These are phyloP conservation scores for Arctostaphylos glauca DNA, from an alignment of 148 eudicot genomes.

Conservation along the genomic window DNA sequence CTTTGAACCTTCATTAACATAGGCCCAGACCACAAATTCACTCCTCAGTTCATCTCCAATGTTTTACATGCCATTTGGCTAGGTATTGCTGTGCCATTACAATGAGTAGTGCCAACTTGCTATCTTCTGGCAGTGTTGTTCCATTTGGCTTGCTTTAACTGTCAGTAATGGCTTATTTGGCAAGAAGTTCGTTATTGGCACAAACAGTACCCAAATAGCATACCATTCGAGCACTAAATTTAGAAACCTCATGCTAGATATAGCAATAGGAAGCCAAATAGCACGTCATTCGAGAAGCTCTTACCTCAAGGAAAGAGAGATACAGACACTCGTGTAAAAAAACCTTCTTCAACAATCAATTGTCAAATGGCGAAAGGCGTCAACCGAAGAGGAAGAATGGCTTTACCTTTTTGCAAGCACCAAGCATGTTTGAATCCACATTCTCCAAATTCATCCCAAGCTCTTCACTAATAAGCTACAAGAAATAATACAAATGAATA, in stretches of 20 bases:
- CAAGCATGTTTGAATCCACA: constrained; percentile 68
- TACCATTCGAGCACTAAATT: not conserved
- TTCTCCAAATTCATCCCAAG: constrained; percentile 90
- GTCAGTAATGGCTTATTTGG: too few relatives aligned
- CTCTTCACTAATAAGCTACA: constrained; percentile 81
- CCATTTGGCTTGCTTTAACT: not conserved
- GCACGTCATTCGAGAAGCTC: not conserved
- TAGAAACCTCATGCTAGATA: not conserved
- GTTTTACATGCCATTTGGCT: not conserved
- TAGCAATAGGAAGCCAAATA: not conserved
- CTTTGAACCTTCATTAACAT: not conserved
- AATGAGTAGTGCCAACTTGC: not conserved
- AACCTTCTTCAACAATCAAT: not conserved
- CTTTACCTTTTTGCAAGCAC: constrained; percentile 82
- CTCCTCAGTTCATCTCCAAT: not conserved
- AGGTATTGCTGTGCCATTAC: not conserved
- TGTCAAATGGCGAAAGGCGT: not conserved
- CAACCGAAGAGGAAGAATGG: not conserved
- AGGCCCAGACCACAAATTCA: not conserved
- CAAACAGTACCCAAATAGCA: not conserved
- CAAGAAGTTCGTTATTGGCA: not conserved
- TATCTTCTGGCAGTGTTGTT: not conserved
- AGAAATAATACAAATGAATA: not conserved
- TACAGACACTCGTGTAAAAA: not conserved
- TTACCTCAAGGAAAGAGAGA: not conserved